Evolutionary conservation across 1,284 basidiomycete species (phyloP).

Genomic region (Sporisorium reilianum): DNA sequence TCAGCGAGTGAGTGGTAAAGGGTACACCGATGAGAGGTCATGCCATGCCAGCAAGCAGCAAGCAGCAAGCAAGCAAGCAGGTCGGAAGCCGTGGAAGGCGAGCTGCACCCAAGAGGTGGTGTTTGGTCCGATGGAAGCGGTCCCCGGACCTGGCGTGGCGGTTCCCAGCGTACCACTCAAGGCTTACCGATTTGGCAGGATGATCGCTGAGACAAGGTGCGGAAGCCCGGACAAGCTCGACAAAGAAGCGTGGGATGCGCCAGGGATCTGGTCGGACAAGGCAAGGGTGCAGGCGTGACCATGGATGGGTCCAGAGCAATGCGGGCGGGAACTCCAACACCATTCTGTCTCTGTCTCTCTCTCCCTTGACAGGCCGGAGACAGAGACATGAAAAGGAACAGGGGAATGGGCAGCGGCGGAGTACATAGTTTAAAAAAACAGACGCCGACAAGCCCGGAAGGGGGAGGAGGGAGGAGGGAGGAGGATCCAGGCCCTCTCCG

Average conservation of each 20-base stretch:
- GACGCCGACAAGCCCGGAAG: slow-evolving; percentile 20
- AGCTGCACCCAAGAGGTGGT: not conserved
- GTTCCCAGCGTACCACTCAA: slow-evolving; percentile 9
- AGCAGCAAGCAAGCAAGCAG: slow-evolving; percentile 18
- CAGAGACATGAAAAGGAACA: not conserved
- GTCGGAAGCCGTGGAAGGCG: not conserved
- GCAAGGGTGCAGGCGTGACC: slow-evolving; percentile 1
- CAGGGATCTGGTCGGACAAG: slow-evolving; percentile 5
- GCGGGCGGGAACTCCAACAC: slow-evolving; percentile 4
- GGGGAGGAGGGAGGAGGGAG: not conserved
- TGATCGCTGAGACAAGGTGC: slow-evolving; percentile 1
- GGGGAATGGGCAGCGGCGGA: slow-evolving; percentile 2
- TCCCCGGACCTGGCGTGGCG: slow-evolving; percentile 16
- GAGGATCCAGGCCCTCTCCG: slow-evolving; percentile 29
- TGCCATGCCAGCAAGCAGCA: too few relatives aligned
- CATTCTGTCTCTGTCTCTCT: not conserved
- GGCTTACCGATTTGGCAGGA: slow-evolving; percentile 12
- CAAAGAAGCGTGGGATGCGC: too few relatives aligned
- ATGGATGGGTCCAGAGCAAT: slow-evolving; percentile 5
- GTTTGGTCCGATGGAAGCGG: slow-evolving; percentile 14
- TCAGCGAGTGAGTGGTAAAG: slow-evolving; percentile 9
- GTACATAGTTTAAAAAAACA: slow-evolving; percentile 6
- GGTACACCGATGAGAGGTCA: too few relatives aligned
- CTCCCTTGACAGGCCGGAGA: not conserved
- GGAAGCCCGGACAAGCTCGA: not conserved